Evolutionary conservation across 2,329 filamentous ascomycete genomes (phyloP), one percentile per base, ranked within the genome.

Genomic region (Colletotrichum godetiae): DNA sequence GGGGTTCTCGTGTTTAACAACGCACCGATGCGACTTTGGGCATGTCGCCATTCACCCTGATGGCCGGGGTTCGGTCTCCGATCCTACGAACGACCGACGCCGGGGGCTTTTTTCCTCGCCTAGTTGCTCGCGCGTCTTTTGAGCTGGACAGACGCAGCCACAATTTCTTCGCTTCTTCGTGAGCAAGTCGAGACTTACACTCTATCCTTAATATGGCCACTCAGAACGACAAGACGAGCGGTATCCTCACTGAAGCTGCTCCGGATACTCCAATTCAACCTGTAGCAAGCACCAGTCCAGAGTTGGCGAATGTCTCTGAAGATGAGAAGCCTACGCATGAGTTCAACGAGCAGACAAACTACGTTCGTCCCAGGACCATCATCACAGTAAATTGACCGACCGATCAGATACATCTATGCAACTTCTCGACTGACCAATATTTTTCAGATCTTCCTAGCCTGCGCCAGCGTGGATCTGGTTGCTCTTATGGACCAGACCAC

Each of bases 401-500:
- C 4, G 13, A 5, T 5, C 22, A 1, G 5, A 2, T 4, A 46
- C 0, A 8, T 10, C 2, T 0, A 27, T 27, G 4, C 12, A 11
- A 6, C 24, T 24, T 13, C n/a, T 29, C 35, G 4, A 29, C 8
- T 29, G 5, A 61, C 37, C 37, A 6, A 15, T 19, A n/a, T 19
- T 49, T 22, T 49, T 3, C 67, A 89, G 88, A 89, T 90, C 74
- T 90, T 90, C 74, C 80, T 90, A 15, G 87, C 88, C 19, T 90
- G 88, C 73, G 85, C 88, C 57, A 88, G 83, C 27, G 86, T 89
- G 69, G 88, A 90, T 64, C 79, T 90, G 52, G 76, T 89, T 37
- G 87, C 88, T 0, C 80, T 90, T 62, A 89, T 90, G 82, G 88
- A 90, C 77, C 88, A 90, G 78, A 90, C 88, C 0, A 89, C 87